Base-by-base conservation (phyloP, 176 grass and related monocot species). In the Poa pratensis region DNA sequence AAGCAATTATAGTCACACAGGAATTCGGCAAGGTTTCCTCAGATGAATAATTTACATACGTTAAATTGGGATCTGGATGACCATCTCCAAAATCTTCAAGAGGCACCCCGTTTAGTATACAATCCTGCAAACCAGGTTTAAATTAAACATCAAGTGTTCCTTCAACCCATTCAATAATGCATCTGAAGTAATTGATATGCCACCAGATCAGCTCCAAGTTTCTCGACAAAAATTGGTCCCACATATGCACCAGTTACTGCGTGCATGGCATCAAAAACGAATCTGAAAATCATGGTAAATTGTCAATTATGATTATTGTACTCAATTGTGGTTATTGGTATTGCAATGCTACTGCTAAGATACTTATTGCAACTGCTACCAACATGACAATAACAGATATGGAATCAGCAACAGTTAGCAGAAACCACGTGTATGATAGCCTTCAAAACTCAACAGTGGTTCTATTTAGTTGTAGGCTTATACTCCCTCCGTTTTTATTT, bases 11-110 rank as follows among this genome's bases (percentile, higher is more conserved):
- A 14, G 78, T 27, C 73, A 20, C 46, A 40, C 35, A 28, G 26
- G 17, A 17, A 66, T 34, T 66, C 6, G 0, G 59, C 57, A 64
- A 22, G 83, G 45, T 37, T 79, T 76, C 26, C 18, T 62, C 79
- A 17, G 8, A 77, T 26, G 49, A 73, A 1, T 43, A 30, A 57
- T 60, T 77, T 69, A 63, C 90, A 87, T 92, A 97, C 94, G 94
- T 97, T 42, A 97, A 82, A 92, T 97, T 97, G 20, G 94, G 94
- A 82, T 97, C 94, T 52, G 94, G 94, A 80, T 97, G 94, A 17
- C 94, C 94, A 73, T 89, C 84, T 66, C 92, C 92, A 86, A 97
- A 97, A 91, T 94, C 94, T 90, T 97, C 92, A 37, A 94, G 89
- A 43, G 94, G 94, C 20, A 89, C 74, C 27, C 92, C 94, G 84